Conservation (phyloP, 192 early-diverging fungal species). For the Umbelopsis sp. region DNA sequence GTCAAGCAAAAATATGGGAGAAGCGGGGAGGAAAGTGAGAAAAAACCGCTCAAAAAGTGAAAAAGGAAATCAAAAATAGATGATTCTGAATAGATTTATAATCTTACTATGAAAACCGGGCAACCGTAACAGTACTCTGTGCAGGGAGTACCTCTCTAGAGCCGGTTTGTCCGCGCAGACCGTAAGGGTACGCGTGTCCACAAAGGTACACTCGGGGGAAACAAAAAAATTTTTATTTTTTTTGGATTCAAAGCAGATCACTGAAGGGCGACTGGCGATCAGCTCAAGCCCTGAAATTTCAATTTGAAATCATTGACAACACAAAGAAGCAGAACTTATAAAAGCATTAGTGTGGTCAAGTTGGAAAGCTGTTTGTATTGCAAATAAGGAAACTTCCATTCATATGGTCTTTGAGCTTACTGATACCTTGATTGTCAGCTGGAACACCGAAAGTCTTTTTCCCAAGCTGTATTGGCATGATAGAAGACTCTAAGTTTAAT, state of each 20-base stretch:
- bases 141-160: conserved; percentile 4
- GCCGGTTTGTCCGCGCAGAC: conserved; percentile 12
- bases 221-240: background rate
- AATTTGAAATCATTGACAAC: background rate
- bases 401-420: no score
- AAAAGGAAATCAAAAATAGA: background rate
- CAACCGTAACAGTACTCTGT: background rate
- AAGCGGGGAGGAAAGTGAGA: background rate
- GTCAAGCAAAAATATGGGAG: no score
- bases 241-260: background rate
- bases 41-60: background rate
- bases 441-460: no score
- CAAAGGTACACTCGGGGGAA: background rate
- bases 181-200: conserved; percentile 10
- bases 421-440: no score
- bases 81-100: background rate
- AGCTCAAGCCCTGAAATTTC: background rate
- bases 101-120: background rate
- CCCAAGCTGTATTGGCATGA: no score
- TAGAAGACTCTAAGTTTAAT: no score
- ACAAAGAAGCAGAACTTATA: background rate
- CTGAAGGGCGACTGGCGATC: background rate
- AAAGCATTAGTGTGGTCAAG: background rate
- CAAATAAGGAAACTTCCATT: conserved; percentile 8
- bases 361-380: conserved; percentile 3